Conservation (phyloP, 2,329 filamentous ascomycete species). For the Macrophomina pseudophaseolina region DNA sequence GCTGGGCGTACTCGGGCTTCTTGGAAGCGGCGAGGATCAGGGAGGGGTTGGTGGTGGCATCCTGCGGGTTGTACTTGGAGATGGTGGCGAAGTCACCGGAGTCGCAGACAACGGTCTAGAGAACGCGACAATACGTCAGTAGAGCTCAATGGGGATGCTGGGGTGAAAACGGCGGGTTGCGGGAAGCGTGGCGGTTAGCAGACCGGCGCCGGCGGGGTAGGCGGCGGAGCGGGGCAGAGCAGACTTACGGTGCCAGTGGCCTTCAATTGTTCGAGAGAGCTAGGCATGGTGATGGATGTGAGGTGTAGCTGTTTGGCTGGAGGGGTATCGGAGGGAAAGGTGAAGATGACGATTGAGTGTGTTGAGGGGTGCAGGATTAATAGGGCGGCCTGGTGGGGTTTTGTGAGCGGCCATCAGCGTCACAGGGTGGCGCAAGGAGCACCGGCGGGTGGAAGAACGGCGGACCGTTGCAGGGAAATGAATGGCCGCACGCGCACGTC, state of each 20-base stretch:
- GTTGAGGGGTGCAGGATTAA: constrained; percentile 17
- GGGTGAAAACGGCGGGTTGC: constrained; percentile 17
- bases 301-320: background rate
- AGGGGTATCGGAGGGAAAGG: constrained; percentile 14
- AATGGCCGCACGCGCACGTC: constrained; percentile 18
- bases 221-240: constrained; percentile 35
- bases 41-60: constrained; percentile 99
- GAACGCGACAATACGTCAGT: constrained; percentile 27
- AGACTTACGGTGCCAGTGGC: constrained; percentile 88
- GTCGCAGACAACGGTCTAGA: constrained; percentile 91
- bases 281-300: constrained; percentile 66
- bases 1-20: constrained; percentile 92
- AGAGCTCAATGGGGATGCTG: constrained; percentile 7
- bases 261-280: constrained; percentile 96
- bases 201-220: constrained; percentile 25
- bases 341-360: constrained; percentile 7
- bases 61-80: constrained; percentile 99
- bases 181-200: constrained; percentile 25
- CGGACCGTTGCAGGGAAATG: constrained; percentile 22
- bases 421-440: constrained; percentile 24
- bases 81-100: constrained; percentile 88
- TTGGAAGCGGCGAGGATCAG: constrained; percentile 98
- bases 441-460: constrained; percentile 19
- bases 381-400: constrained; percentile 26
- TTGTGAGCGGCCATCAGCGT: constrained; percentile 23